Evolutionary conservation across 202 grass and related monocot genomes (phyloP).

Genomic region (Schoenoplectus triqueter): DNA sequence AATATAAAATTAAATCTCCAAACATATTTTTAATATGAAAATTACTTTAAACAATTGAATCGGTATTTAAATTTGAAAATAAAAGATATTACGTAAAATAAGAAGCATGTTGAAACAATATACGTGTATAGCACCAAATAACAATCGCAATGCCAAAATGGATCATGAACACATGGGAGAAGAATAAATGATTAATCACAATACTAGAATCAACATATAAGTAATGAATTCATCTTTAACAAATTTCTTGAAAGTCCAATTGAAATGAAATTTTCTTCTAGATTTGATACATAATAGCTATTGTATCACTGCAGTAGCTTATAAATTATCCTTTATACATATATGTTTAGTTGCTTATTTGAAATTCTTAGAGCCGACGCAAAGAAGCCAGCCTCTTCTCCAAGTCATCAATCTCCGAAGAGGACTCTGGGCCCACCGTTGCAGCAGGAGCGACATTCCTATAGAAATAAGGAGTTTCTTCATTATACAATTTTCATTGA

Average conservation of each 20-base stretch:
- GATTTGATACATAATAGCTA: conserved; percentile 15
- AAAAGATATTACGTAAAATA: too few relatives aligned
- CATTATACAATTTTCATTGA: neutral
- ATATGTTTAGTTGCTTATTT: conserved; percentile 11
- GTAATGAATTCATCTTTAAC: neutral
- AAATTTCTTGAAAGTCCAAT: neutral
- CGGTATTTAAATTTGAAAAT: too few relatives aligned
- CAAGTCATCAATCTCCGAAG: conserved; percentile 79
- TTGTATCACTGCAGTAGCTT: conserved; percentile 31
- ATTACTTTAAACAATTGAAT: too few relatives aligned
- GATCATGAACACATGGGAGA: neutral
- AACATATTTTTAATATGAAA: too few relatives aligned
- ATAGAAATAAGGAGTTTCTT: conserved; percentile 27
- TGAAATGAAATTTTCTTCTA: conserved; percentile 16
- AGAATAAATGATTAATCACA: conserved; percentile 5
- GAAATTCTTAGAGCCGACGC: conserved; percentile 56
- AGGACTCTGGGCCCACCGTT: conserved; percentile 48
- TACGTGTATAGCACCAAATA: too few relatives aligned
- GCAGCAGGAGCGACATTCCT: conserved; percentile 45
- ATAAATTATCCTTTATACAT: conserved; percentile 57
- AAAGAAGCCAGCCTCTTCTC: conserved; percentile 93
- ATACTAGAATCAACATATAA: neutral
- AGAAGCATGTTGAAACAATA: too few relatives aligned
- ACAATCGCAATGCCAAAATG: neutral
- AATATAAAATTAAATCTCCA: too few relatives aligned